Evolutionary conservation across 768 basidiomycete genomes (phyloP).

Genomic region (Mycena metata): DNA sequence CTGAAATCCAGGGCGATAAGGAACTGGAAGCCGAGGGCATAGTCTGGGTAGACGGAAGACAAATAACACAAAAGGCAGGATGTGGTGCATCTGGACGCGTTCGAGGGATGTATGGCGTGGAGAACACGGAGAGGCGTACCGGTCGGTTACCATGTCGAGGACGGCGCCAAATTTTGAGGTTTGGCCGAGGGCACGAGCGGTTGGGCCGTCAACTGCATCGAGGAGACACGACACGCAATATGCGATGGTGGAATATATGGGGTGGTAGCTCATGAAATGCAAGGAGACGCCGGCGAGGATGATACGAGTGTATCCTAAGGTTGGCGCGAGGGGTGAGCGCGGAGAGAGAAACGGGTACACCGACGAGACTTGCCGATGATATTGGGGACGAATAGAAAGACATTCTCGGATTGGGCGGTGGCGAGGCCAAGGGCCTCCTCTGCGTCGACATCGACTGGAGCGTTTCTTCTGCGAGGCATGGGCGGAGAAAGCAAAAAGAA

Average conservation of each 20-base stretch:
- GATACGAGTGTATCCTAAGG: constrained; percentile 88
- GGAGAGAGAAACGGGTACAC: constrained; percentile 20
- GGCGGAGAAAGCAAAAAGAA: constrained; percentile 17
- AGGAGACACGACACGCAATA: constrained; percentile 93
- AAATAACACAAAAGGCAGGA: constrained; percentile 95
- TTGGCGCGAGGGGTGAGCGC: constrained; percentile 27
- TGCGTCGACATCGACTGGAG: constrained; percentile 81
- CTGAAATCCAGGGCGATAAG: constrained; percentile 97
- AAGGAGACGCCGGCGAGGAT: constrained; percentile 91
- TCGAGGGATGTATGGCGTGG: constrained; percentile 15
- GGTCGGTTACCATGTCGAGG: constrained; percentile 98
- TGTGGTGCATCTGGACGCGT: constrained; percentile 85
- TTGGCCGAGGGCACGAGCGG: constrained; percentile 89
- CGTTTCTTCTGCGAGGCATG: constrained; percentile 58
- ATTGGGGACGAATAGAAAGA: constrained; percentile 97
- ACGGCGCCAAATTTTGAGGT: constrained; percentile 98
- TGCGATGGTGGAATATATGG: constrained; percentile 89
- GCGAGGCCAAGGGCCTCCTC: constrained; percentile 90
- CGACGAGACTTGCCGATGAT: constrained; percentile 80
- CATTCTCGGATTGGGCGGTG: constrained; percentile 93
- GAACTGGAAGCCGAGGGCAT: constrained; percentile 90
- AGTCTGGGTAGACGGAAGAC: constrained; percentile 89
- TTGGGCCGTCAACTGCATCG: constrained; percentile 96
- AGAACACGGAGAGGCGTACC: constrained; percentile 64
- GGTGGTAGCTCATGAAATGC: constrained; percentile 95